Evolutionary conservation across 257 asterid genomes (phyloP), one percentile per base, ranked within the genome.

Genomic region (Solanum pennellii): DNA sequence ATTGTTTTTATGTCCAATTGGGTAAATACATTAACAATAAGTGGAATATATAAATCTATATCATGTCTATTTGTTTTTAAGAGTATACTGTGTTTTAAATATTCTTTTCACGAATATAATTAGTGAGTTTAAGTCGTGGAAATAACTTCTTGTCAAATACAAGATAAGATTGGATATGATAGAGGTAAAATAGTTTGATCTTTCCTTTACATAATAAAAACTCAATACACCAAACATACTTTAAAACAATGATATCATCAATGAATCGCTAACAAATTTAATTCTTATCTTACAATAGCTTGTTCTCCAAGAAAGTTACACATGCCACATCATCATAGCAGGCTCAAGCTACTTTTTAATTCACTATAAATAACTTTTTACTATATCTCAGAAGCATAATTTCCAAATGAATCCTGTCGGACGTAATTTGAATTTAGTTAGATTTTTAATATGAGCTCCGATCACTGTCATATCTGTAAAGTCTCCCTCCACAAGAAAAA

Each of bases 381-480:
- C n/a, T 18, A 2, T 52, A 52, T 18, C 0, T 35, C 20, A 1
- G 5, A 12, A 56, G 65, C n/a, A 10, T 2, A 0, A 56, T 2
- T 0, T 56, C 2, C 1, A 0, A 18, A 56, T 18, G 25, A 9
- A 0, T 56, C 11, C 0, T 7, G 0, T 1, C 20, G 5, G 7
- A 4, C 1, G 11, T 11, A 0, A 56, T 56, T 52, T 23, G 1
- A 56, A 18, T 56, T 56, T 56, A 56, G 2, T 56, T 0, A 0
- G 1, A 56, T 8, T 9, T 2, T 49, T 0, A 2, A 49, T 15
- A 1, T 49, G 21, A 49, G 21, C 21, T 49, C 15, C 3, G 60
- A 7, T n/a, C n/a, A 79, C 15, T 79, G 84, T 27, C 66, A 15
- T 44, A 77, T 25, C 5, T 16, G 66, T 47, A 6, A 18, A 82